A percentile compares a stretch with the other conserved stretches of the same genome.
Evolutionary conservation across 1,139 yeast species (phyloP).

Genomic region (Meyerozyma carpophila): DNA sequence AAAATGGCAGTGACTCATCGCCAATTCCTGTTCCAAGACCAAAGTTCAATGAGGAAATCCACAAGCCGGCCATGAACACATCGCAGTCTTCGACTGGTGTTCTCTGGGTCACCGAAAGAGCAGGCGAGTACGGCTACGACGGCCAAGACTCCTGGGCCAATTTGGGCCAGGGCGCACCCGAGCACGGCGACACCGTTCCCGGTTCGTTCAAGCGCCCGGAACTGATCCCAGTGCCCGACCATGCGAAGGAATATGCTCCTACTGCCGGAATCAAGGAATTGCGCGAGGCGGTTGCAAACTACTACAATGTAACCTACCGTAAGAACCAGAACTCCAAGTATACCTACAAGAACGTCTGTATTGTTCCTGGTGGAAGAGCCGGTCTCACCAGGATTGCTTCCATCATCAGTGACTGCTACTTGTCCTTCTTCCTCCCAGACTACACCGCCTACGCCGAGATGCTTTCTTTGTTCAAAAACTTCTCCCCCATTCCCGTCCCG

Average conservation of each 20-base stretch:
- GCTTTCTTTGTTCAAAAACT: constrained; percentile 61
- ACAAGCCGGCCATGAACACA: constrained; percentile 59
- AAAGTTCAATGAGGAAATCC: constrained; percentile 37
- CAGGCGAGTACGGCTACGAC: constrained; percentile 53
- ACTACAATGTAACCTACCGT: constrained; percentile 56
- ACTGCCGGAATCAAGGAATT: constrained; percentile 58
- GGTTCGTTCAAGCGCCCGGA: constrained; percentile 59
- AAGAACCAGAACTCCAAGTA: constrained; percentile 46
- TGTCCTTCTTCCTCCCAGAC: constrained; percentile 63
- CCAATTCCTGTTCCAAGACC: constrained; percentile 55
- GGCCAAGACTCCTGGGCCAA: constrained; percentile 56
- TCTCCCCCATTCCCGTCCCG: constrained; percentile 66
- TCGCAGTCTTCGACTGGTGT: constrained; percentile 65
- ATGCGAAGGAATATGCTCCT: constrained; percentile 58
- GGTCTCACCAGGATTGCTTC: constrained; percentile 66
- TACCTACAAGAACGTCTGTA: constrained; percentile 60
- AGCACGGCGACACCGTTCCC: constrained; percentile 57
- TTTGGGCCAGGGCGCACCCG: constrained; percentile 70
- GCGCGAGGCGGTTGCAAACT: constrained; percentile 58
- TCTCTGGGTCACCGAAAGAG: constrained; percentile 66
- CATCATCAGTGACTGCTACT: constrained; percentile 55
- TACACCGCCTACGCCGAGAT: constrained; percentile 72
- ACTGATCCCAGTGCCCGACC: constrained; percentile 45
- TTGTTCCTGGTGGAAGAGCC: constrained; percentile 69
- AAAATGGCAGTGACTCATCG: constrained; percentile 35